Evolutionary conservation across 2,329 filamentous ascomycete genomes (phyloP).

Genomic region (Botrytis porri): DNA sequence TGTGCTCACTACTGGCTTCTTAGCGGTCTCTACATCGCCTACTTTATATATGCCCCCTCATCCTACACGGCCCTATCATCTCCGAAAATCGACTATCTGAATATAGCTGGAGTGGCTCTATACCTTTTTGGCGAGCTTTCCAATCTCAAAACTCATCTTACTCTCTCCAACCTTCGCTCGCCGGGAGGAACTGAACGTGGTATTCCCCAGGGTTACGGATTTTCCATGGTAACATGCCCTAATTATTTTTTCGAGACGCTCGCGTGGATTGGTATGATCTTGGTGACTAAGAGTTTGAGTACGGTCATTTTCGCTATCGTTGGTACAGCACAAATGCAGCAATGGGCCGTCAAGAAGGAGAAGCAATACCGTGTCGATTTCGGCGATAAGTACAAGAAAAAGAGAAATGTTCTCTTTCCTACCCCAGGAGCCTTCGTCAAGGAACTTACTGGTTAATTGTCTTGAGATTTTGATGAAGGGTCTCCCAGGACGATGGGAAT

Average conservation of each 20-base stretch:
- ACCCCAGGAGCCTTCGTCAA: slow-evolving; percentile 24
- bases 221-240: slow-evolving; percentile 84
- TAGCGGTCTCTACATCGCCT: slow-evolving; percentile 75
- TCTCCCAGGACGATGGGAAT: not conserved
- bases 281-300: slow-evolving; percentile 75
- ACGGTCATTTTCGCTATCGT: slow-evolving; percentile 73
- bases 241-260: slow-evolving; percentile 95
- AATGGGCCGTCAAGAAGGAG: slow-evolving; percentile 93
- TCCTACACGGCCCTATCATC: slow-evolving; percentile 57
- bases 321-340: slow-evolving; percentile 74
- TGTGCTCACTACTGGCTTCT: slow-evolving; percentile 90
- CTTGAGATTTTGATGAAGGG: not conserved
- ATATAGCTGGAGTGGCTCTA: slow-evolving; percentile 66
- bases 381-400: slow-evolving; percentile 91
- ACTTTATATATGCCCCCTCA: slow-evolving; percentile 78
- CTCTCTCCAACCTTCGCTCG: slow-evolving; percentile 73
- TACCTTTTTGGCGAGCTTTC: slow-evolving; percentile 75
- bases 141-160: slow-evolving; percentile 78
- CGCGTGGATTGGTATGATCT: slow-evolving; percentile 78
- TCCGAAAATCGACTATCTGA: slow-evolving; percentile 45
- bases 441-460: slow-evolving; percentile 20
- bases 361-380: slow-evolving; percentile 85
- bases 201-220: slow-evolving; percentile 83
- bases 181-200: slow-evolving; percentile 80
- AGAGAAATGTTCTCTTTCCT: slow-evolving; percentile 78